Evolutionary conservation across 768 basidiomycete genomes (phyloP), one percentile per base, ranked within the genome.

Genomic region (Tulasnella sp.): DNA sequence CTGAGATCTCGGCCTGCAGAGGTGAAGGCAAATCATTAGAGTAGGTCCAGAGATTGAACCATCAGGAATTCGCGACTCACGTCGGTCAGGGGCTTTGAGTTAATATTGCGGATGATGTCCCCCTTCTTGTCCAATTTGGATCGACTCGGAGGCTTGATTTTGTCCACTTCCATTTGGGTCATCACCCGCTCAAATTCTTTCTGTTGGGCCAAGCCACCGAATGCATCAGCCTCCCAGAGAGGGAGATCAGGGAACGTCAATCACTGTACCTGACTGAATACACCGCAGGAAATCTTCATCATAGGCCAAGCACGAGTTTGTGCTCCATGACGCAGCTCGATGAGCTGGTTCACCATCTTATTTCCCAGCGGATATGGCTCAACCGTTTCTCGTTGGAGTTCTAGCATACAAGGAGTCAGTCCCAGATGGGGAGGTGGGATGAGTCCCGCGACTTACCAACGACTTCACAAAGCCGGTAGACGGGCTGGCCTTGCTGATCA

Each of bases 381-480:
- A 40, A 88, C 85, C 24, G 86, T 82, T 62, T 91, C 88, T 71
- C 86, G 84, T 38, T 87, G 86, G 68, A 93, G 85, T 83, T 88
- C 90, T 89, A 89, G 81, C 18, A 79, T 48, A 52, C 31, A 31
- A n/a, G 74, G 44, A 52, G 21, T 68, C 18, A 79, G 48, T n/a
- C 62, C 58, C 27, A 34, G 12, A 81, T 44, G 16, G 44, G 76
- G 62, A 82, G n/a, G 38, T 31, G 39, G 80, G 79, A n/a, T n/a
- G 46, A 44, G 52, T 48, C 74, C 52, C 38, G 24, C 75, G 39
- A 88, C 94, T 82, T 79, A 96, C 96, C 90, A 27, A 86, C 85
- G 48, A 99, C 87, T 85, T 94, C 90, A 83, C 95, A 96, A 72
- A 96, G 88, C 78, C 97, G 90, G 85, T 98, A 98, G 31, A 93